Conservation (phyloP, 257 asterid genomes). For the Solanum appendiculatum region DNA sequence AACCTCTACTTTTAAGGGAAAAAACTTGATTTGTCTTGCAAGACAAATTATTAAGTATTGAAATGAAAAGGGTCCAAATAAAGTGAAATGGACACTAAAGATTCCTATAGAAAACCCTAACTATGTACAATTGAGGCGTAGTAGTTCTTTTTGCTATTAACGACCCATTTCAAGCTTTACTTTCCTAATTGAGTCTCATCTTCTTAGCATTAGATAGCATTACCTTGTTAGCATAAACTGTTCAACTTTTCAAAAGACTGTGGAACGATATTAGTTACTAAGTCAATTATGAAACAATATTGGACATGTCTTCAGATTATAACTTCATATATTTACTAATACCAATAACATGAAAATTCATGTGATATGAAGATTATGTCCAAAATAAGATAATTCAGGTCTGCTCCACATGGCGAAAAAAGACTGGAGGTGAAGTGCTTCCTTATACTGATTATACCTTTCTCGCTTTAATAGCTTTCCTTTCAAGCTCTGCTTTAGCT, state of each 20-base stretch:
- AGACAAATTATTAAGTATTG: neutral
- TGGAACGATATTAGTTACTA: neutral
- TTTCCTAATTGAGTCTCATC: neutral
- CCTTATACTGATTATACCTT: constrained; percentile 31
- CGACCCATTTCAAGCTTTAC: neutral
- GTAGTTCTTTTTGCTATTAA: neutral
- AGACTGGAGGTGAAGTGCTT: neutral
- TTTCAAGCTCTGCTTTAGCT: constrained; percentile 77
- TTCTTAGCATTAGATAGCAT: neutral
- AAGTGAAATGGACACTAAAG: neutral
- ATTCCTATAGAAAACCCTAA: neutral
- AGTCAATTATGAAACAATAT: neutral
- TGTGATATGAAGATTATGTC: neutral
- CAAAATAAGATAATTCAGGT: neutral
- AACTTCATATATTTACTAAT: neutral
- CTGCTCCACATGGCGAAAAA: neutral
- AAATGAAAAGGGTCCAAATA: neutral
- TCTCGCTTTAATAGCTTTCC: constrained; percentile 48
- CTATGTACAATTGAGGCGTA: neutral
- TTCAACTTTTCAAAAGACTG: neutral
- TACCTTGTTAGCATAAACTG: neutral
- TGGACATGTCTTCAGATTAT: neutral
- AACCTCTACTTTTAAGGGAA: neutral
- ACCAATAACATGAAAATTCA: neutral
- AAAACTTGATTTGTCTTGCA: neutral